Evolutionary conservation across 73 alveolate species (phyloP), one percentile per base, ranked within the genome.

Genomic region (Urostyla sp.): DNA sequence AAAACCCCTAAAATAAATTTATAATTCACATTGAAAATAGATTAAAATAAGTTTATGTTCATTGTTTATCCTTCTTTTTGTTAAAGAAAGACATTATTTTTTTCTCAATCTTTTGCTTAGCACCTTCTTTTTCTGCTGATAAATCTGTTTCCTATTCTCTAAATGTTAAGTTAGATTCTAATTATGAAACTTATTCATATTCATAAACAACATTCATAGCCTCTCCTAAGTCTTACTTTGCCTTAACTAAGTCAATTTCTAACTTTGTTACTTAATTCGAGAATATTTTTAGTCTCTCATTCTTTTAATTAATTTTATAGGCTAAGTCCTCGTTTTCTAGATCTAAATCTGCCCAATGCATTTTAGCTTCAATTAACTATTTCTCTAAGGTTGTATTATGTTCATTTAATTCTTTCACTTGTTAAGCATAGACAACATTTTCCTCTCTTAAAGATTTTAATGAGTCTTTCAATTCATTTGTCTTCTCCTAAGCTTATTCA

Each of bases 221-320:
- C 16, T 73, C 86, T 24, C 86, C 86, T 20, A 73, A 60, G 24
- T 73, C 58, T 27, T 73, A 38, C 59, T 73, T 73, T n/a, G 76
- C n/a, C 44, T 34, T 23, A 7, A 73, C 86, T 4, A 73, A 28
- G 30, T 73, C 86, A 28, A 55, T 53, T 27, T 73, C 86, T 1
- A 73, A 75, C 73, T 31, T 51, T 11, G 72, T 73, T 31, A 73
- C 61, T 18, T 32, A n/a, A 1, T 24, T 58, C 48, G 61, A 28
- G 57, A 73, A 38, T 36, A 31, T 37, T 35, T 73, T 73, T n/a
- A 73, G 56, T 34, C 32, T 40, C 20, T 73, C 75, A 10, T 50
- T 73, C 44, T 35, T 52, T 16, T 52, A 18, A 28, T 73, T 40
- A 31, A 73, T 40, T 40, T 54, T 73, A 15, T 30, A 11, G 24